These are phyloP conservation scores for Trametes punicea DNA, from an alignment of 768 basidiomycete genomes.

Conservation along the genomic window DNA sequence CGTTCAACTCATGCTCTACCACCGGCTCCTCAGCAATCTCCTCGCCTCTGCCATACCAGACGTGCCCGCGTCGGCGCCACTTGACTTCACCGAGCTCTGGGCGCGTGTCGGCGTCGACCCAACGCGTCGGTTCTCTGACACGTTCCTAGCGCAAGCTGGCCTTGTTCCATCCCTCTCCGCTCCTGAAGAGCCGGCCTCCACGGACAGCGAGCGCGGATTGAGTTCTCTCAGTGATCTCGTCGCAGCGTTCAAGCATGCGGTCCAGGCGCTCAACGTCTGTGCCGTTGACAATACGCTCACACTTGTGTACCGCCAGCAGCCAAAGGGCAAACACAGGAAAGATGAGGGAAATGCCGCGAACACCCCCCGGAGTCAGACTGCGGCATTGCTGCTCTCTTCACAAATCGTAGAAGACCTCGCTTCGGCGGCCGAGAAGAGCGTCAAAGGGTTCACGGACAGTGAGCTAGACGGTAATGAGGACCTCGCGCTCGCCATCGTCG, in stretches of 20 bases:
- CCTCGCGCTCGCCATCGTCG: conserved; percentile 23
- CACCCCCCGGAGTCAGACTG: too few relatives aligned
- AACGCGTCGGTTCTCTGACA: conserved; percentile 42
- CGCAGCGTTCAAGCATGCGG: conserved; percentile 30
- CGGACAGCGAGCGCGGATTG: background rate
- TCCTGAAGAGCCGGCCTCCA: background rate
- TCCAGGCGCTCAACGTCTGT: conserved; percentile 25
- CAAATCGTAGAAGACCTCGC: too few relatives aligned
- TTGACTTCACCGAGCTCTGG: conserved; percentile 58
- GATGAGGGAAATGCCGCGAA: too few relatives aligned
- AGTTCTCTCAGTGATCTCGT: conserved; percentile 33
- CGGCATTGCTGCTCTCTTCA: too few relatives aligned
- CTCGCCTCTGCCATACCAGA: conserved; percentile 32
- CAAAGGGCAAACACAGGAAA: background rate
- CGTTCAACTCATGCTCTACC: conserved; percentile 78
- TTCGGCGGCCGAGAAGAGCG: too few relatives aligned
- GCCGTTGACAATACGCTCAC: conserved; percentile 42
- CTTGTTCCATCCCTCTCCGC: conserved; percentile 7
- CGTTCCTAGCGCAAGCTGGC: conserved; percentile 40
- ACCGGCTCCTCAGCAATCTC: conserved; percentile 56
- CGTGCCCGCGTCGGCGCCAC: conserved; percentile 17
- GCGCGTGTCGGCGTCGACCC: conserved; percentile 42
- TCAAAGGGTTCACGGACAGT: too few relatives aligned
- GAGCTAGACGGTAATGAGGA: conserved; percentile 17
- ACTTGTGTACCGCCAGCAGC: conserved; percentile 46